Base-by-base conservation (phyloP, 352 stramenopile species). In the Phytophthora rubi region DNA sequence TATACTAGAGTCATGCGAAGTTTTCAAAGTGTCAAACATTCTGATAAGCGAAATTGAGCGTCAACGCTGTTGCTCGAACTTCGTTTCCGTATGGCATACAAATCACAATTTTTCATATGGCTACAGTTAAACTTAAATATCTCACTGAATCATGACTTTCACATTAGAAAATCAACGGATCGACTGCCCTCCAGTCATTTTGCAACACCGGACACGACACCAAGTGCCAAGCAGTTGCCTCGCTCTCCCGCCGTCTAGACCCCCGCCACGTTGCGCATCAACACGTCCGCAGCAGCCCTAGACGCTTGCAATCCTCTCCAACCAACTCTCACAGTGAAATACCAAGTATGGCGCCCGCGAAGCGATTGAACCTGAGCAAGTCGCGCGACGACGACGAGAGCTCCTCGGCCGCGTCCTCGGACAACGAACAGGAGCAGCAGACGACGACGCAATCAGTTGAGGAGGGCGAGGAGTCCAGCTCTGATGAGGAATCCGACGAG, bases 361-460 rank as follows among this genome's bases (percentile, higher is more conserved):
- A 89, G 68, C 73, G 84, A 69, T 68, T 92, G 61, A 89, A 92
- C 75, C 62, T 92, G 58, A 88, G 78, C 73, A 81, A 79, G 65
- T 68, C 77, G 21, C 58, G 37, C 33, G 68, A 81, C 35, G 73
- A 70, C 18, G 61, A 82, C 44, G 62, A 80, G 53, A 76, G 77
- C 51, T 82, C 74, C 10, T 80, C 77, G 23, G 62, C 59, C 39
- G 79, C 77, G 30, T 85, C 73, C 47, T 82, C 75, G 5, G 68
- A 60, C 42, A 76, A 86, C 32, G 75, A 85, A 37, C 73, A 85
- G 42, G 47, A 65, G 53, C 45, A 70, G 37, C 55, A 62, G 15
- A 54, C 45, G 44, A 56, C 65, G 53, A 62, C 75, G 56, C 61
- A 68, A 10, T 32, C 33, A 8, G 18, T 21, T 12, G 53, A 74